phyloP scores from a whole-genome alignment of 306 rosid genomes.

The Casuarina cunninghamiana region DNA sequence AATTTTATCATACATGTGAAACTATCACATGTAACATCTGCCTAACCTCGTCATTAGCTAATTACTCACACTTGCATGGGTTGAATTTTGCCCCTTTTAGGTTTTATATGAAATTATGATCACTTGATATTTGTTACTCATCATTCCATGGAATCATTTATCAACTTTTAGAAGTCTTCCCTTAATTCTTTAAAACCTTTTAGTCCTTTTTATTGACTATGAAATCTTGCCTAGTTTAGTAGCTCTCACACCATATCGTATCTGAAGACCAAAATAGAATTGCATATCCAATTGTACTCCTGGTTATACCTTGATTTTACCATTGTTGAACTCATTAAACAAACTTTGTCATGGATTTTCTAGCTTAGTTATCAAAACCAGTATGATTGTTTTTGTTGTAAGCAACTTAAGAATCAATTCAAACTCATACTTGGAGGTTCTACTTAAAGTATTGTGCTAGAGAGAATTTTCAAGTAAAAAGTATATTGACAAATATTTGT shows the following conservation, averaged over 20 bases:
- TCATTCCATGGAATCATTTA: background rate
- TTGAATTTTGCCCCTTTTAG: background rate
- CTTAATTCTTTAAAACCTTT: background rate
- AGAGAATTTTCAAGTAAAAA: background rate
- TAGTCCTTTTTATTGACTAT: background rate
- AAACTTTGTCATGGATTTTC: background rate
- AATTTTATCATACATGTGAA: background rate
- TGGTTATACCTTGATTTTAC: background rate
- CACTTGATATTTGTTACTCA: background rate
- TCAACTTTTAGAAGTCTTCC: background rate
- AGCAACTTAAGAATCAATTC: background rate
- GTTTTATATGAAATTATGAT: background rate
- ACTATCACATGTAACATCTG: background rate
- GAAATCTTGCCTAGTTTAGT: background rate
- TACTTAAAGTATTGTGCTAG: background rate
- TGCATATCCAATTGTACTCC: background rate
- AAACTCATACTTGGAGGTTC: background rate
- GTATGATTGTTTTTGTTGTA: background rate
- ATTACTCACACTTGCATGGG: background rate
- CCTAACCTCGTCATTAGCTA: background rate
- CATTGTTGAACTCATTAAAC: background rate
- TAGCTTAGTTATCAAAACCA: background rate
- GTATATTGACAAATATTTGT: background rate
- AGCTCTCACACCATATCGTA: background rate
- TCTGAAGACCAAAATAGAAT: background rate